These are phyloP conservation scores for Rhododendron griersonianum DNA, from an alignment of 148 eudicot species.

Conservation along the genomic window DNA sequence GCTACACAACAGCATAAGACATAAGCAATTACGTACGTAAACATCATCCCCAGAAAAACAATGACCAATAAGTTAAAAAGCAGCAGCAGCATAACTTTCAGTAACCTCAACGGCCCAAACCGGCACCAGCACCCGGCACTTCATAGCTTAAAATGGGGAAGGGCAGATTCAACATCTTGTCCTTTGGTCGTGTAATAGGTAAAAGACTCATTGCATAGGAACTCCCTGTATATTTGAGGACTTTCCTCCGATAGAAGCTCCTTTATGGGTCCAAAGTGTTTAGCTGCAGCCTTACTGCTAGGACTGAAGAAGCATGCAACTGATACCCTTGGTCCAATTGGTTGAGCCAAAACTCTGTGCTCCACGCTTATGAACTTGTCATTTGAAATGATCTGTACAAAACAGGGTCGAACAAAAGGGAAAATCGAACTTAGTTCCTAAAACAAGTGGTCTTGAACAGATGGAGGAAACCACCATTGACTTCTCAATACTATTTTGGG, in stretches of 20 bases:
- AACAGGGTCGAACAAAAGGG: neutral
- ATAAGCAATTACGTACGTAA: neutral
- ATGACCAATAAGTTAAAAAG: no score
- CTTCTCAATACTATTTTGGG: no score
- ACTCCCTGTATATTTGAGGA: conserved; percentile 39
- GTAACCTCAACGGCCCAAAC: neutral
- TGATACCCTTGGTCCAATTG: conserved; percentile 36
- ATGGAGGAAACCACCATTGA: no score
- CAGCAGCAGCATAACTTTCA: neutral
- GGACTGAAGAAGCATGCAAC: conserved; percentile 44
- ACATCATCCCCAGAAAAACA: neutral
- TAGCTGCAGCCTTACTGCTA: conserved; percentile 13
- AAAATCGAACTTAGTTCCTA: neutral
- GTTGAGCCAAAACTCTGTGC: conserved; percentile 43
- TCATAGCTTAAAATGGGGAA: conserved; percentile 10
- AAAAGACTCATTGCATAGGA: conserved; percentile 17
- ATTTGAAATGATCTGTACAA: conserved; percentile 37
- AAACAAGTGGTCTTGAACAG: neutral
- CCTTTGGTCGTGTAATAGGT: neutral
- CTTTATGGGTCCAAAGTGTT: conserved; percentile 36
- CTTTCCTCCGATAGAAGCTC: conserved; percentile 36
- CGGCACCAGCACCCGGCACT: neutral
- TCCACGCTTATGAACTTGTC: conserved; percentile 37
- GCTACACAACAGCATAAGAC: neutral
- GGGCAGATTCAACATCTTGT: conserved; percentile 1